phyloP scores from a whole-genome alignment of 306 rosid genomes.

The Vigna nakashimae region DNA sequence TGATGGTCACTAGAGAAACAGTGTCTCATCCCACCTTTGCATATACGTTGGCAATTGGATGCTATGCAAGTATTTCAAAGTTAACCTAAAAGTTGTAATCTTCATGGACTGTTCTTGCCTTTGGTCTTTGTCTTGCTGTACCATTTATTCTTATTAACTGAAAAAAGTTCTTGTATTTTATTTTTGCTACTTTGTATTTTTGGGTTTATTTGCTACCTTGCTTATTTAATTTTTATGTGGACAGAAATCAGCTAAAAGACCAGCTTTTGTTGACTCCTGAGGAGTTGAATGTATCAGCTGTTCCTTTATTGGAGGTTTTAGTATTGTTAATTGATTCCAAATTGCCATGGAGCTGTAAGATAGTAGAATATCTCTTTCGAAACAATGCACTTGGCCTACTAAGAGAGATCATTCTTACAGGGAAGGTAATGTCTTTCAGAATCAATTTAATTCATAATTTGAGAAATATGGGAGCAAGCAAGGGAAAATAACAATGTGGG shows the following conservation, averaged over 20 bases:
- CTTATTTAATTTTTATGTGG: slow-evolving; percentile 3
- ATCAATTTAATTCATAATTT: not conserved
- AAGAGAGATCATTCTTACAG: slow-evolving; percentile 15
- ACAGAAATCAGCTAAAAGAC: slow-evolving; percentile 14
- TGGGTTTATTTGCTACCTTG: not conserved
- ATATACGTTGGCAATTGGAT: not conserved
- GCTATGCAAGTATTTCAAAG: not conserved
- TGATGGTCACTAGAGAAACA: not conserved
- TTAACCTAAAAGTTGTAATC: not conserved
- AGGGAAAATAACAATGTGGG: not conserved
- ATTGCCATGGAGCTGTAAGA: slow-evolving; percentile 28
- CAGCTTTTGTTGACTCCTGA: slow-evolving; percentile 14
- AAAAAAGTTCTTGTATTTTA: not conserved
- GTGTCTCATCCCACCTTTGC: not conserved
- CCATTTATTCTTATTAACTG: not conserved
- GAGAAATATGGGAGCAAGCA: slow-evolving; percentile 12
- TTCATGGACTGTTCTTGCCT: not conserved
- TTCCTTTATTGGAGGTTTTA: slow-evolving; percentile 26
- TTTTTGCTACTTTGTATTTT: not conserved
- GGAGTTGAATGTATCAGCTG: slow-evolving; percentile 15
- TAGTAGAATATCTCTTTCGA: slow-evolving; percentile 4
- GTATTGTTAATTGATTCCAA: slow-evolving; percentile 18
- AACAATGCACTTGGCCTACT: slow-evolving; percentile 10
- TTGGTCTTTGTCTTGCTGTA: not conserved
- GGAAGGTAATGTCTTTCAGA: slow-evolving; percentile 17